Base-by-base conservation (phyloP, 768 basidiomycete species). In the Punctularia strigosozonata region DNA sequence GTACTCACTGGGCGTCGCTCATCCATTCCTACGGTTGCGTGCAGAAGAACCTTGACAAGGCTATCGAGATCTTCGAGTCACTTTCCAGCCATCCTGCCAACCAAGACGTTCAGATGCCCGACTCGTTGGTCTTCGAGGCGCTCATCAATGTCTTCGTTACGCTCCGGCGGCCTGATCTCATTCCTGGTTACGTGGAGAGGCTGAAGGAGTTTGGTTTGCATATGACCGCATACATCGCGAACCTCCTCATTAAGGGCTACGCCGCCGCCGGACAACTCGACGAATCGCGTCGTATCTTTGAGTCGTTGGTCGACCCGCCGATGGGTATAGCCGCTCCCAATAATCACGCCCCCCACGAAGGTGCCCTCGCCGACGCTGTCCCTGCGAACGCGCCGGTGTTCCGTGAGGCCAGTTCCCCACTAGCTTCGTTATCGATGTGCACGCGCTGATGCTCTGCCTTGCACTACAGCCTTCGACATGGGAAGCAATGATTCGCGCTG, bases 151-250 rank as follows among this genome's bases (percentile, higher is more conserved):
- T 84, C 21, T 62, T 92, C 30, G 77, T 89, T 33, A 79, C 76
- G 4, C 75, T 80, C 54, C 80, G 78, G 25, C 77, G 81, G 13
- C 66, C 80, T 38, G 89, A 91, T 46, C 72, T 91, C 33, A 69
- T 91, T 19, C 77, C 79, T 0, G 49, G 60, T 14, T 90, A 87
- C 53, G 56, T 82, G 25, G 54, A 61, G 23, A 72, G 74, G 41
- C 75, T 97, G 64, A 62, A 59, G 18, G 48, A 59, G 1, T 64
- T 70, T 5, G 75, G 76, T 23, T 75, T 91, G 6, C 82, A 84
- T 50, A 81, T 90, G 75, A 97, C 92, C 2, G 91, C 94, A 5
- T 99, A 99, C 59, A 85, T 97, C 46, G 84, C 82, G 20, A 97
- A 97, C 62, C 67, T 80, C 41, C 62, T 88, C 50, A 85, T 90